These are phyloP conservation scores for Barnettozyma sucrosica DNA, from an alignment of 805 yeast species.

Conservation along the genomic window DNA sequence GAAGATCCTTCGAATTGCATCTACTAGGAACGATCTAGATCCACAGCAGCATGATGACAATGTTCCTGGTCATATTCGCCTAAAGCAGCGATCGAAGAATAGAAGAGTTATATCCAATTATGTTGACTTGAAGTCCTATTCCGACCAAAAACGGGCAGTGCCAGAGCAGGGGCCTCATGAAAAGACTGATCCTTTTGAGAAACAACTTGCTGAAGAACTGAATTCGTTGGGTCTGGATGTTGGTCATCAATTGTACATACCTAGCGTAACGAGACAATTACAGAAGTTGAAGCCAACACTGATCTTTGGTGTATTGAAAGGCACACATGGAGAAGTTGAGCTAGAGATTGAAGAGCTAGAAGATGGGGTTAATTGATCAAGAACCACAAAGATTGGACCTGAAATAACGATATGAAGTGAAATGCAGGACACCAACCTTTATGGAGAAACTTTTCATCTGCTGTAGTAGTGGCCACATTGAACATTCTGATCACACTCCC, in stretches of 20 bases:
- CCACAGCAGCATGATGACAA: background rate
- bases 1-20: conserved; percentile 21
- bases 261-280: background rate
- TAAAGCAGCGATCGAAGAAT: background rate
- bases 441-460: too few species aligned
- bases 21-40: conserved; percentile 4
- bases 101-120: conserved; percentile 14
- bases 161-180: too few species aligned
- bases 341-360: background rate
- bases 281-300: background rate
- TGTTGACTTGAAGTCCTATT: conserved; percentile 14
- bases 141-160: background rate
- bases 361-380: background rate
- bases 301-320: background rate
- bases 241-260: background rate
- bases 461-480: too few species aligned
- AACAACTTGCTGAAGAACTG: background rate
- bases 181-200: too few species aligned
- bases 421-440: too few species aligned
- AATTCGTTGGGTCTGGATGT: background rate
- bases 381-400: too few species aligned
- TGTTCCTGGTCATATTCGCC: background rate
- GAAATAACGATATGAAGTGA: background rate
- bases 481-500: too few species aligned
- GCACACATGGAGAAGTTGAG: background rate